Percentiles rank a stretch among this genome's conserved stretches.
phyloP scores from a whole-genome alignment of 1,284 basidiomycete species.

The Melampsora larici-populina region DNA sequence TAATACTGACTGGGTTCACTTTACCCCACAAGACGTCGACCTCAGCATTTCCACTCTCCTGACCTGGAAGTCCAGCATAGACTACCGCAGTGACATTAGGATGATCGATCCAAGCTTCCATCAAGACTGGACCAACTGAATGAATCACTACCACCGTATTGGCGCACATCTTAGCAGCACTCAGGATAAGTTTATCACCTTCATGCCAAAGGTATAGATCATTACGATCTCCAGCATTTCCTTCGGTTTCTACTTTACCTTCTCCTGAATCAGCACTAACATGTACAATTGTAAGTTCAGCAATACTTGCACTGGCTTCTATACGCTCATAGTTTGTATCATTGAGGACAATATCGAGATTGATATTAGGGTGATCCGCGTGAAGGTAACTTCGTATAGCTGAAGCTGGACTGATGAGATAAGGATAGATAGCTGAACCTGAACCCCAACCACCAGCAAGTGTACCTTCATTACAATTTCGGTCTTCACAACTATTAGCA shows the following conservation, averaged over 20 bases:
- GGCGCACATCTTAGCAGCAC: not conserved
- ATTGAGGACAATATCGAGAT: slow-evolving; percentile 21
- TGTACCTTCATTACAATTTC: slow-evolving; percentile 35
- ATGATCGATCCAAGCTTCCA: slow-evolving; percentile 40
- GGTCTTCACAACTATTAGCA: slow-evolving; percentile 33
- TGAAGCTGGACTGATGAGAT: slow-evolving; percentile 33
- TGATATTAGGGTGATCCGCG: slow-evolving; percentile 3
- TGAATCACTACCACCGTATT: slow-evolving; percentile 34
- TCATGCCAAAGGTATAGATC: slow-evolving; percentile 6
- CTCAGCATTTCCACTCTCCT: slow-evolving; percentile 39
- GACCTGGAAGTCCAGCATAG: slow-evolving; percentile 34
- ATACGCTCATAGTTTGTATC: slow-evolving; percentile 26
- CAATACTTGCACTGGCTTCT: slow-evolving; percentile 35
- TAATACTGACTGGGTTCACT: slow-evolving; percentile 37
- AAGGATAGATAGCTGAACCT: slow-evolving; percentile 36
- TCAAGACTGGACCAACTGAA: slow-evolving; percentile 22
- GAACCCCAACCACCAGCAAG: slow-evolving; percentile 40
- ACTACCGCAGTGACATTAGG: slow-evolving; percentile 44
- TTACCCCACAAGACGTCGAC: slow-evolving; percentile 40
- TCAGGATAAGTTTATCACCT: slow-evolving; percentile 19
- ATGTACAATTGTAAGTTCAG: slow-evolving; percentile 40
- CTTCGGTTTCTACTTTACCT: slow-evolving; percentile 29
- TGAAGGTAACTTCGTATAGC: slow-evolving; percentile 29
- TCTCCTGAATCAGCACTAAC: slow-evolving; percentile 41
- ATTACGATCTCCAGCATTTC: slow-evolving; percentile 22